These are phyloP conservation scores for Spatholobus suberectus DNA, from an alignment of 306 rosid species.

Conservation along the genomic window DNA sequence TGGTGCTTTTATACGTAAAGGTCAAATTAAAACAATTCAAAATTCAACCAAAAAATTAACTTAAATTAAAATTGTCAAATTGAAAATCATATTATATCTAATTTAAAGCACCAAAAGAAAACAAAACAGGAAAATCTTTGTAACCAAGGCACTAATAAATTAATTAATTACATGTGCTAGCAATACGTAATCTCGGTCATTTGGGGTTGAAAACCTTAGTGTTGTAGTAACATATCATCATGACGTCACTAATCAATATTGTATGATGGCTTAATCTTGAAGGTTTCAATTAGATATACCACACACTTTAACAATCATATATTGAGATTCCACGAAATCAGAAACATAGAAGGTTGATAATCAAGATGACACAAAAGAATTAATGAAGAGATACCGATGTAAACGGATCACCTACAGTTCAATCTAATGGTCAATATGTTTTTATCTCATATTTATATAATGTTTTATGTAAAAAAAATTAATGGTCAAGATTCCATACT, in stretches of 20 bases:
- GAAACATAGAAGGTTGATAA: neutral
- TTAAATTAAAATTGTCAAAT: neutral
- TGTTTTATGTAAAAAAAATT: neutral
- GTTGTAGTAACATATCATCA: conserved; percentile 24
- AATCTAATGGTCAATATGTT: neutral
- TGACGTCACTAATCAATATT: conserved; percentile 40
- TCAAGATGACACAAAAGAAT: neutral
- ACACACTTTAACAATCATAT: neutral
- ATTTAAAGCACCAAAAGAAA: neutral
- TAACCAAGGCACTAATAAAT: neutral
- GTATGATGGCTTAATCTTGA: conserved; percentile 13
- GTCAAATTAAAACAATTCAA: neutral
- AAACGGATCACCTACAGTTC: neutral
- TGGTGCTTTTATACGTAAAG: neutral
- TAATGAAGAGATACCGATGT: neutral
- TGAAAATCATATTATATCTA: neutral
- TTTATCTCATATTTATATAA: neutral
- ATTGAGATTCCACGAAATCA: neutral
- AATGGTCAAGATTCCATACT: neutral
- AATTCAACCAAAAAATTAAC: neutral
- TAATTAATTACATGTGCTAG: neutral
- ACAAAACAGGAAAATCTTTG: neutral
- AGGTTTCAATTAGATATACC: neutral
- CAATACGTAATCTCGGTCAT: neutral
- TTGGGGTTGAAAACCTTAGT: conserved; percentile 10